Conservation (phyloP, 257 asterid genomes). For the Capsicum chinense region DNA sequence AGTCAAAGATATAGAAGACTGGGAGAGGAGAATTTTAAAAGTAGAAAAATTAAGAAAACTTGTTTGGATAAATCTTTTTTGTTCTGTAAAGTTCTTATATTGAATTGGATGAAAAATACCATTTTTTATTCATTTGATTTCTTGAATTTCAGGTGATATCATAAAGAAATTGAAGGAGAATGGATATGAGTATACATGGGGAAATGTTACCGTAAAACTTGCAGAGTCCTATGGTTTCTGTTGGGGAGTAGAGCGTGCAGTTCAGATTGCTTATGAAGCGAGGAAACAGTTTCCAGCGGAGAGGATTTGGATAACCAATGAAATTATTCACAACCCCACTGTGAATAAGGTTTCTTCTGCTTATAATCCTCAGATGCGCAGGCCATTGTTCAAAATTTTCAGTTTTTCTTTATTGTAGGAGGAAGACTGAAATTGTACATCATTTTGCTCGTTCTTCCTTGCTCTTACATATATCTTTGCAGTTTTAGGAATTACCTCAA, state of each 20-base stretch:
- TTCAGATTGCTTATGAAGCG: conserved; percentile 97
- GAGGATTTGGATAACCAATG: conserved; percentile 92
- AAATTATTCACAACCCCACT: conserved; percentile 93
- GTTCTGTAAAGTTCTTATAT: not conserved
- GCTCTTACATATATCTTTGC: not conserved
- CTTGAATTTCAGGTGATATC: conserved; percentile 68
- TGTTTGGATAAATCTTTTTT: conserved; percentile 6
- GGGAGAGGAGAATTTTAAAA: not conserved
- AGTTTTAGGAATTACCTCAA: not conserved
- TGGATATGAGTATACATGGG: conserved; percentile 80
- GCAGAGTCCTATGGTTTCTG: conserved; percentile 97
- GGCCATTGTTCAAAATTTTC: not conserved
- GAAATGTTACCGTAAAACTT: conserved; percentile 86
- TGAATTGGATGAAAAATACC: not conserved
- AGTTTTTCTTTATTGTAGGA: conserved; percentile 17
- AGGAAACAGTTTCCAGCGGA: conserved; percentile 85
- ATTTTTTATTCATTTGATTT: conserved; percentile 29
- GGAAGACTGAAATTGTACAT: not conserved
- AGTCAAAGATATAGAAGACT: not conserved
- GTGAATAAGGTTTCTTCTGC: conserved; percentile 70
- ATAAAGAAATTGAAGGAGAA: conserved; percentile 87
- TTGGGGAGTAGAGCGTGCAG: conserved; percentile 99
- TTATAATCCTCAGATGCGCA: conserved; percentile 22
- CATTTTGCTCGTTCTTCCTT: not conserved
- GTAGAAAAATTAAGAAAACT: not conserved